A percentile compares a stretch with the other conserved stretches of the same genome.
Evolutionary conservation across 345 rosid species (phyloP).

Genomic region (Aethionema arabicum): DNA sequence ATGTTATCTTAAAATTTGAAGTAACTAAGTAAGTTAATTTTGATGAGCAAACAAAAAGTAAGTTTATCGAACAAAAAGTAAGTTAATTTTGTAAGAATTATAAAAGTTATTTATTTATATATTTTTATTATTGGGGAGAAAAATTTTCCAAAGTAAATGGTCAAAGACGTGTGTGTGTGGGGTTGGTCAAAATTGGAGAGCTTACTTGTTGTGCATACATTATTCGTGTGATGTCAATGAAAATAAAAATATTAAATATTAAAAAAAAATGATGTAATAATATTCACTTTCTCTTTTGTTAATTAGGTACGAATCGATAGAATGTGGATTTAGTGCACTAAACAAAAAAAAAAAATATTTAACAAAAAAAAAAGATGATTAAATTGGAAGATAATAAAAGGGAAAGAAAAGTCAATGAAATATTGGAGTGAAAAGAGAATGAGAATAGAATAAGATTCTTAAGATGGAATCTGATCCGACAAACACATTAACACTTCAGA

Average conservation of each 20-base stretch:
- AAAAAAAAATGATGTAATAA: neutral
- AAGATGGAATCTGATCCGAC: constrained; percentile 39
- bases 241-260: no score
- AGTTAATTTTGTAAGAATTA: no score
- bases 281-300: neutral
- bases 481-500: constrained; percentile 29
- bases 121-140: neutral
- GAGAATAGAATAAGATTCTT: neutral
- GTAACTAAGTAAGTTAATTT: no score
- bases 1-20: no score
- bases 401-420: constrained; percentile 30
- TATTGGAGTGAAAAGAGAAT: constrained; percentile 6
- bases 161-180: constrained; percentile 14
- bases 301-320: constrained; percentile 28
- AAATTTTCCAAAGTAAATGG: constrained; percentile 6
- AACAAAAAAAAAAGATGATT: no score
- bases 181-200: constrained; percentile 31
- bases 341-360: neutral
- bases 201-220: neutral
- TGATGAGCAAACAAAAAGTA: no score
- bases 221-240: constrained; percentile 1
- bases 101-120: no score
- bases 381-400: constrained; percentile 14
- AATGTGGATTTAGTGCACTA: constrained; percentile 29
- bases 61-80: no score